Conservation (phyloP, 805 yeast genomes). For the Henningerozyma blattae region DNA sequence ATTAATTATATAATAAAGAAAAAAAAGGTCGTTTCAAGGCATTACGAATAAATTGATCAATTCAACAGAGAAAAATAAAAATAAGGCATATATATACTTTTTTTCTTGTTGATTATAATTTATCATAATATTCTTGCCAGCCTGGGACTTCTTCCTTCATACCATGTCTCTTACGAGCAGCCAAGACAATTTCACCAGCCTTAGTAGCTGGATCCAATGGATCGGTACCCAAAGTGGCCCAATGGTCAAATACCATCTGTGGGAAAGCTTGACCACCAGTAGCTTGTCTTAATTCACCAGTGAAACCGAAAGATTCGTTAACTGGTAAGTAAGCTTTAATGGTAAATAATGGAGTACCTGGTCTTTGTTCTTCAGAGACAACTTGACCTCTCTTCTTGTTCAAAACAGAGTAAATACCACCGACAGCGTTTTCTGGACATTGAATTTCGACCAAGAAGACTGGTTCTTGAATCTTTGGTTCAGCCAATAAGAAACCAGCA, state of each 20-base stretch:
- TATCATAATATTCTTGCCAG: slow-evolving; percentile 97
- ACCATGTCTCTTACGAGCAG: slow-evolving; percentile 91
- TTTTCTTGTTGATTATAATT: slow-evolving; percentile 60
- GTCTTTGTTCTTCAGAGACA: slow-evolving; percentile 98
- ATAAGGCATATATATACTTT: too few relatives aligned
- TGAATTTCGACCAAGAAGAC: slow-evolving; percentile 98
- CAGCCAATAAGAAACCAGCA: slow-evolving; percentile 96
- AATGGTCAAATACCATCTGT: slow-evolving; percentile 99
- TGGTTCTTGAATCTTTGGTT: slow-evolving; percentile 99
- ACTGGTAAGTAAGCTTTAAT: slow-evolving; percentile 99
- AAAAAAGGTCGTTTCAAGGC: too few relatives aligned
- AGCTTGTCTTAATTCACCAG: slow-evolving; percentile 98
- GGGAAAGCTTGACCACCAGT: slow-evolving; percentile 99
- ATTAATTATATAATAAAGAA: too few relatives aligned
- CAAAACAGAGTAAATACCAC: slow-evolving; percentile 99
- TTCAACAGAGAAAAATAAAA: too few relatives aligned
- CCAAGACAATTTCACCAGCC: slow-evolving; percentile 53
- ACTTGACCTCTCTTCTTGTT: slow-evolving; percentile 99
- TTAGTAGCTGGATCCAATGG: slow-evolving; percentile 76
- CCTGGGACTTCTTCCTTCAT: slow-evolving; percentile 96
- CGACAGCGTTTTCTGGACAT: slow-evolving; percentile 98
- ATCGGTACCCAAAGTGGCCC: slow-evolving; percentile 87
- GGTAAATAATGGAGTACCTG: slow-evolving; percentile 99
- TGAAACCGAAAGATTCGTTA: slow-evolving; percentile 99
- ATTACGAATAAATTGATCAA: too few relatives aligned